Evolutionary conservation across 2,329 filamentous ascomycete species (phyloP), one percentile per base, ranked within the genome.

Genomic region (Emergomyces orientalis): DNA sequence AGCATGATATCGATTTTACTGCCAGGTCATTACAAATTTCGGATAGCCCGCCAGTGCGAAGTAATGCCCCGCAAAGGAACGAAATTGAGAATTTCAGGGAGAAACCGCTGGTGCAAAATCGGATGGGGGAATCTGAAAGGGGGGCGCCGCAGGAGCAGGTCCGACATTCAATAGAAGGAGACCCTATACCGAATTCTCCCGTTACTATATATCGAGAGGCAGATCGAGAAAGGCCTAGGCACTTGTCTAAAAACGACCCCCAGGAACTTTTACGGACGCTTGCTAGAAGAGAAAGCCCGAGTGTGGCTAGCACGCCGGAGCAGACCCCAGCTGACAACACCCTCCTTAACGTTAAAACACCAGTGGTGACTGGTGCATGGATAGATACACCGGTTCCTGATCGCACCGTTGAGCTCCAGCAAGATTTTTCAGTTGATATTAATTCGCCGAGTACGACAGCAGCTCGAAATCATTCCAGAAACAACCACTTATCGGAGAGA

Each of bases 361-460:
- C 78, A 2, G 71, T 75, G 45, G 76, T 79, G 11, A 74, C 74
- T 22, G 78, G 78, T 14, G 77, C 77, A 2, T 80, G 77, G 77
- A 75, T 79, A 41, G 77, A 80, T 66, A 80, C 78, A 0, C 78
- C 78, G 3, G 68, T 78, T 66, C 76, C 77, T 14, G 76, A 78
- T 60, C 71, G 72, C 39, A 65, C 69, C 34, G 56, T 68, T 7
- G 64, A 70, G 22, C 62, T 68, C 27, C 69, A 67, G 8, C 32
- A 34, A 68, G 65, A 74, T 55, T 61, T 68, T 17, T 67, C 71
- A 2, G 71, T 67, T 34, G 70, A 72, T 27, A 68, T 71, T 45
- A 57, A 67, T 39, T 66, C 65, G 43, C 65, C 68, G n/a, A 66
- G 65, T 32, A 62, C 60, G 43, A 13, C 27, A 56, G 22, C 63